Percentiles rank a stretch among this genome's conserved stretches.
These are phyloP conservation scores for Alectoria sarmentosa DNA, from an alignment of 495 filamentous ascomycete genomes.

Conservation along the genomic window DNA sequence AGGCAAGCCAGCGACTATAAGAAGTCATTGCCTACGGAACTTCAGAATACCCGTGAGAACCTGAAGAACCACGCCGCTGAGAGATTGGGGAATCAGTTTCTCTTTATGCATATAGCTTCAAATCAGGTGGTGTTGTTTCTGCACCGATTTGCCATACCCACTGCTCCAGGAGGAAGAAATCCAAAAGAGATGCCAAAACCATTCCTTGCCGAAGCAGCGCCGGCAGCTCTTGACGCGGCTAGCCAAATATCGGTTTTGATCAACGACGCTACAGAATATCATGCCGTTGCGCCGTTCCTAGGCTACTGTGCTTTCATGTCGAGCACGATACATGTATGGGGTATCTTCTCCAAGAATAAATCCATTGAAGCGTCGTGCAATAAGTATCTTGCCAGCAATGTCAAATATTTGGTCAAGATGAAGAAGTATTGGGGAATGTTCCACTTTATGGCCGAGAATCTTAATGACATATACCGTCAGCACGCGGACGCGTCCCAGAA, in stretches of 20 bases:
- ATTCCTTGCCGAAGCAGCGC: constrained; percentile 68
- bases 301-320: constrained; percentile 93
- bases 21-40: constrained; percentile 56
- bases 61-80: constrained; percentile 77
- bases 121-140: constrained; percentile 89
- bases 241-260: constrained; percentile 81
- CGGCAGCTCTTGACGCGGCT: constrained; percentile 78
- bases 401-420: constrained; percentile 87
- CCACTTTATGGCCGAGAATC: constrained; percentile 88
- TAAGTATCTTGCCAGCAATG: constrained; percentile 79
- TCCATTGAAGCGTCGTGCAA: constrained; percentile 70
- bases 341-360: constrained; percentile 77
- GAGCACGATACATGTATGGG: constrained; percentile 86
- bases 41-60: constrained; percentile 75
- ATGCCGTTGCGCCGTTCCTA: constrained; percentile 82
- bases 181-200: constrained; percentile 70
- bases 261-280: constrained; percentile 69
- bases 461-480: constrained; percentile 81
- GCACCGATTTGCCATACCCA: constrained; percentile 76
- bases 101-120: constrained; percentile 86
- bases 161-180: constrained; percentile 56
- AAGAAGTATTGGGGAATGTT: constrained; percentile 98
- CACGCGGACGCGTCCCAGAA: constrained; percentile 67
- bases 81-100: constrained; percentile 79
- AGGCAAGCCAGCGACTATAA: constrained; percentile 65